A percentile compares a stretch with the other conserved stretches of the same genome.
These are phyloP conservation scores for Tuber melanosporum DNA, from an alignment of 495 filamentous ascomycete genomes.

Conservation along the genomic window DNA sequence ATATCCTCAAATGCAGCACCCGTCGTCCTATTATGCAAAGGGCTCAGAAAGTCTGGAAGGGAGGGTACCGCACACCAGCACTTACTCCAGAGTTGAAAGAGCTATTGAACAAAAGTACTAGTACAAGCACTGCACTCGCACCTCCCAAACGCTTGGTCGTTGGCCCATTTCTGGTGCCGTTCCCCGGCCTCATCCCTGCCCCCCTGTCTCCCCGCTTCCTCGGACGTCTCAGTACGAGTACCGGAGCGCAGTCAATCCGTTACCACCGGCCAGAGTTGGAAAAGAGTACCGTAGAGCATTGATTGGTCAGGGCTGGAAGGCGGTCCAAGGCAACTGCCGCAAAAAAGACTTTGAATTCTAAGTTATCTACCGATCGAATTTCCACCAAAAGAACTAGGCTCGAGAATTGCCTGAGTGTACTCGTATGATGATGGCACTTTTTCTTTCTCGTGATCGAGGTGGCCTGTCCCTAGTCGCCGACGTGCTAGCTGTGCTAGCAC, in stretches of 20 bases:
- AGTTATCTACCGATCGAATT: not conserved
- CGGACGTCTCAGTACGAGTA: not conserved
- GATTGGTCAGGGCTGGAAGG: not conserved
- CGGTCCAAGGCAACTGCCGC: not conserved
- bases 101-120: not conserved
- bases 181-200: not conserved
- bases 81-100: not conserved
- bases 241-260: not conserved
- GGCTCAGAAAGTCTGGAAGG: not conserved
- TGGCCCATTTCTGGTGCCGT: not conserved
- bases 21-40: not conserved
- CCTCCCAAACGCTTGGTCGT: not conserved
- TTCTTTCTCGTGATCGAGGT: not conserved
- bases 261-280: not conserved
- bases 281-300: not conserved
- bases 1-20: not conserved
- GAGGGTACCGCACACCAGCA: not conserved
- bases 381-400: not conserved
- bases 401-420: not conserved
- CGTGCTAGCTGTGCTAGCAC: not conserved
- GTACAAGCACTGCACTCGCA: too few relatives aligned
- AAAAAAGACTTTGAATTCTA: not conserved
- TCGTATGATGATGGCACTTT: not conserved
- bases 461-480: not conserved
- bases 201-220: not conserved